These are phyloP conservation scores for Amanita polypyramis DNA, from an alignment of 768 basidiomycete genomes.

Conservation along the genomic window DNA sequence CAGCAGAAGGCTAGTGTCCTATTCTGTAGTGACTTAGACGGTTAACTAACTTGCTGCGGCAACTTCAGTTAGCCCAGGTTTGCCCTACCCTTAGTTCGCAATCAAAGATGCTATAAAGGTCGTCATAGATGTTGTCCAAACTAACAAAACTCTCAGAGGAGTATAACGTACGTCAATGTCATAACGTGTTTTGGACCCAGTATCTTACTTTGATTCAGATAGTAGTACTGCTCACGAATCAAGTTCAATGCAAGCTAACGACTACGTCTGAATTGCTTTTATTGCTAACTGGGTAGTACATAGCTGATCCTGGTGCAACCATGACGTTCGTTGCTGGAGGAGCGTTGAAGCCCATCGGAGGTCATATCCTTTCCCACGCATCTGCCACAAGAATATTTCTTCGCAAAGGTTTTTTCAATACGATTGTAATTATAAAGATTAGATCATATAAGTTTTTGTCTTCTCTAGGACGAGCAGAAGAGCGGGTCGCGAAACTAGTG, in stretches of 20 bases:
- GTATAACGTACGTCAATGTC: conserved; percentile 50
- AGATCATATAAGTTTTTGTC: background rate
- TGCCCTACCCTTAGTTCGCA: background rate
- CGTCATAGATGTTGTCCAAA: conserved; percentile 73
- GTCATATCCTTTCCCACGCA: conserved; percentile 81
- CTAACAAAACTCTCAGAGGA: conserved; percentile 89
- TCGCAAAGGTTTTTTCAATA: conserved; percentile 55
- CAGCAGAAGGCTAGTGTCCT: conserved; percentile 67
- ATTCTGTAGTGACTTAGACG: background rate
- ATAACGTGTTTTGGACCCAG: background rate
- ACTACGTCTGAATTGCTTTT: background rate
- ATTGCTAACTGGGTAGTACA: background rate
- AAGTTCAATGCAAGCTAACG: conserved; percentile 65
- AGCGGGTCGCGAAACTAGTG: conserved; percentile 83
- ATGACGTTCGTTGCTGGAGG: conserved; percentile 95
- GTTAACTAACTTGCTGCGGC: background rate
- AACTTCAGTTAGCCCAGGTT: conserved; percentile 71
- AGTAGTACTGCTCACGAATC: conserved; percentile 82
- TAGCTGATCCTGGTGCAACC: conserved; percentile 90
- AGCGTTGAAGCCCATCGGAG: conserved; percentile 84
- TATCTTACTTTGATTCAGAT: conserved; percentile 37
- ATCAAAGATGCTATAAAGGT: background rate
- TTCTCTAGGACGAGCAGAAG: conserved; percentile 71
- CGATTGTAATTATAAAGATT: background rate
- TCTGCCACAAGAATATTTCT: conserved; percentile 83